These are phyloP conservation scores for Lachnellula hyalina DNA, from an alignment of 2,329 filamentous ascomycete genomes.

Conservation along the genomic window DNA sequence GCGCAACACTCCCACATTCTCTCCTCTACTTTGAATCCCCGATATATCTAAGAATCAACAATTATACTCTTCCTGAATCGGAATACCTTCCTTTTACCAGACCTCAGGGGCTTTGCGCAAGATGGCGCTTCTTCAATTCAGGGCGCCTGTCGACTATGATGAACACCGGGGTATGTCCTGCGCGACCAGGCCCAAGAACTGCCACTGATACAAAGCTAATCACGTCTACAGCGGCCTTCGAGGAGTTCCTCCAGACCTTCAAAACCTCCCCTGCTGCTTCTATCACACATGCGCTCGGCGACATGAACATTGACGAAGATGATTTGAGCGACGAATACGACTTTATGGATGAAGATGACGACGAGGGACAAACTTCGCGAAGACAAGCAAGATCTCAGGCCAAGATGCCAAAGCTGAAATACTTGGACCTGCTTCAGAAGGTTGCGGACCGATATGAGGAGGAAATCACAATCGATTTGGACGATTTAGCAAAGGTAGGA, in stretches of 20 bases:
- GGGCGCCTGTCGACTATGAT: conserved; percentile 77
- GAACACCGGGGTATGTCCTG: conserved; percentile 67
- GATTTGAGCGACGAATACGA: conserved; percentile 87
- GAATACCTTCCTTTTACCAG: background rate
- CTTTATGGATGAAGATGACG: conserved; percentile 79
- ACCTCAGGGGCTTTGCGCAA: conserved; percentile 29
- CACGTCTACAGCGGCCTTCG: conserved; percentile 60
- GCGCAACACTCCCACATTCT: background rate
- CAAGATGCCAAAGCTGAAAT: conserved; percentile 69
- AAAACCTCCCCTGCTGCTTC: conserved; percentile 70
- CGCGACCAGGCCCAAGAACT: conserved; percentile 4
- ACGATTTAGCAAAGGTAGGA: conserved; percentile 76
- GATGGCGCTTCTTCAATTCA: conserved; percentile 84
- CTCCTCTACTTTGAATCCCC: background rate
- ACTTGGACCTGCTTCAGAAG: conserved; percentile 80
- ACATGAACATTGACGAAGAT: conserved; percentile 82
- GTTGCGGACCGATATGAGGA: conserved; percentile 73
- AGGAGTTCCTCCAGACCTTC: conserved; percentile 83
- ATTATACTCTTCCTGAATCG: background rate
- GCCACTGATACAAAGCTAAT: conserved; percentile 2
- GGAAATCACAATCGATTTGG: conserved; percentile 80
- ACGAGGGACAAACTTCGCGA: conserved; percentile 39
- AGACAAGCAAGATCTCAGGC: conserved; percentile 44
- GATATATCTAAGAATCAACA: background rate
- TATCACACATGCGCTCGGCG: conserved; percentile 75